Evolutionary conservation across 148 eudicot species (phyloP).

Genomic region (Pharnaceum exiguum): DNA sequence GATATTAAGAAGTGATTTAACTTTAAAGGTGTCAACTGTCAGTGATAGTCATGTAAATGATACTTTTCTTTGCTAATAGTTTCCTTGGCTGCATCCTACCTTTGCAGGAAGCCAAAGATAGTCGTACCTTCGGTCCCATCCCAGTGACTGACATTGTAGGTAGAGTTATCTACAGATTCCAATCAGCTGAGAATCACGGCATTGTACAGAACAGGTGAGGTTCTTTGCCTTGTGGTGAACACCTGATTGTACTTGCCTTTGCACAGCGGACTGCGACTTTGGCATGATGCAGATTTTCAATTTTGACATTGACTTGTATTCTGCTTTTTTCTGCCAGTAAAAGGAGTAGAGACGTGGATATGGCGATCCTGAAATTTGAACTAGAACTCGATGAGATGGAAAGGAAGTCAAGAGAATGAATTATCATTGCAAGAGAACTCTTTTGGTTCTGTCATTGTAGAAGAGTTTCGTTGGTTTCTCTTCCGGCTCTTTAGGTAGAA

Average conservation of each 20-base stretch:
- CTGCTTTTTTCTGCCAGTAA: not conserved
- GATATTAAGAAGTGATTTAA: no score
- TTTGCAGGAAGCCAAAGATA: slow-evolving; percentile 31
- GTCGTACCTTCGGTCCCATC: slow-evolving; percentile 28
- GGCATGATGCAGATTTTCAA: no score
- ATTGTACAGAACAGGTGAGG: slow-evolving; percentile 20
- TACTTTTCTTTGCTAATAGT: not conserved
- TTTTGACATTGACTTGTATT: not conserved
- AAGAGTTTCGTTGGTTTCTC: no score
- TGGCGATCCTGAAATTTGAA: not conserved
- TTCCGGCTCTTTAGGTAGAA: no score
- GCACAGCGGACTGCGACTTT: no score
- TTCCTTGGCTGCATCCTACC: no score
- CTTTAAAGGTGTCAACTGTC: no score
- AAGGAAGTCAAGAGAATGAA: not conserved
- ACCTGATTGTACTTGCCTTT: not conserved
- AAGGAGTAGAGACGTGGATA: not conserved
- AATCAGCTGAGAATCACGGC: slow-evolving; percentile 16
- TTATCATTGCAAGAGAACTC: no score
- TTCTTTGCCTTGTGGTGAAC: not conserved
- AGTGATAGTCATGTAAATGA: no score
- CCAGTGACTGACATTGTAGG: slow-evolving; percentile 15
- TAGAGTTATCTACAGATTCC: slow-evolving; percentile 25
- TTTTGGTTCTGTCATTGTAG: no score
- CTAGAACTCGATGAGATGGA: slow-evolving; percentile 17